These are phyloP conservation scores for Anthoceros angustus DNA, from an alignment of 225 moss, liverwort and hornwort genomes.

Conservation along the genomic window DNA sequence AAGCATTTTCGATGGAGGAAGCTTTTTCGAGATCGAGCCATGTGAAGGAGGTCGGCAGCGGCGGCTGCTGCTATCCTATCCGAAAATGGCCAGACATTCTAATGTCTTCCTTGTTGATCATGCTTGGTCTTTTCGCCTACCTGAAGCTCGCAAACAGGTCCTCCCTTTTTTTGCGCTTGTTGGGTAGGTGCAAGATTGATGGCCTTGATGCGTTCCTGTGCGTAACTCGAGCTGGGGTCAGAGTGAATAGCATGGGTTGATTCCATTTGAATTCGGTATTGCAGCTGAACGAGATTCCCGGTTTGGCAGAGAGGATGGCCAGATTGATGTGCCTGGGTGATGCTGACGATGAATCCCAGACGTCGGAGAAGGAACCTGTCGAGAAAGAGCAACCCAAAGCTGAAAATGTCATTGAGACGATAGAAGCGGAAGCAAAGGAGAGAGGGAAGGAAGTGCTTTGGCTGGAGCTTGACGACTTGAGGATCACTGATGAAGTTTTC, in stretches of 20 bases:
- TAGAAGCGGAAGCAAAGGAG: conserved; percentile 34
- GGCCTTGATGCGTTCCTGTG: background rate
- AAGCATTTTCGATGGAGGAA: conserved; percentile 71
- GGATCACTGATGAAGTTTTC: conserved; percentile 40
- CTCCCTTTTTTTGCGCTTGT: no score
- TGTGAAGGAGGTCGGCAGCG: conserved; percentile 43
- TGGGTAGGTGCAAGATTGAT: background rate
- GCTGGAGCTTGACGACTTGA: conserved; percentile 82
- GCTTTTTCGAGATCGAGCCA: conserved; percentile 45
- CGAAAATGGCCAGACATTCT: conserved; percentile 29
- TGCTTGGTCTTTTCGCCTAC: conserved; percentile 85
- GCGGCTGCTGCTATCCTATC: conserved; percentile 23
- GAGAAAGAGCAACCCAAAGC: conserved; percentile 15
- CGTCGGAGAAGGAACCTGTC: conserved; percentile 12
- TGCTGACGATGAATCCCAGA: conserved; percentile 11
- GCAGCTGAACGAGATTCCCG: conserved; percentile 62
- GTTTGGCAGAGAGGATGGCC: conserved; percentile 68
- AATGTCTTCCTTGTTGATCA: conserved; percentile 85
- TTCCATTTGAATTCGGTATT: conserved; percentile 4
- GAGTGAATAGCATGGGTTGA: background rate
- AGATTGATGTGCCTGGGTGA: conserved; percentile 65
- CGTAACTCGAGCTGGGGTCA: background rate
- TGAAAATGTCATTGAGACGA: conserved; percentile 24
- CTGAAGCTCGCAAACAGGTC: conserved; percentile 81
- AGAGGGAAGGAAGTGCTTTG: conserved; percentile 37